Conservation (phyloP, 108 stramenopile species). For the Cyclotella choctawhatcheeana region DNA sequence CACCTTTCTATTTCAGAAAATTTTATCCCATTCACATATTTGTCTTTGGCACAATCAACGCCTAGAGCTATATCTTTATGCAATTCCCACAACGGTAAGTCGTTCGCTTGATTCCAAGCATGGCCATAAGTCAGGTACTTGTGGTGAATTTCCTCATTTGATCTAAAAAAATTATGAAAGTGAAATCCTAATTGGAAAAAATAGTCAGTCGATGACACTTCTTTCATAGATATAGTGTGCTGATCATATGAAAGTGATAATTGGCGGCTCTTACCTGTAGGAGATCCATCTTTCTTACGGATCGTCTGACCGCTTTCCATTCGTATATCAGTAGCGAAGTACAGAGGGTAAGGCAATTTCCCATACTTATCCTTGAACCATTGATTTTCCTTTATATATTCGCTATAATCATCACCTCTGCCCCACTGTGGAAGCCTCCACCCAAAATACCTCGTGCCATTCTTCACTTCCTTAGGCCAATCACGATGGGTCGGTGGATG, state of each 20-base stretch:
- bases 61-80: conserved; percentile 27
- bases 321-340: conserved; percentile 28
- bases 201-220: too few species aligned
- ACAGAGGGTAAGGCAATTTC: conserved; percentile 35
- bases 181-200: too few species aligned
- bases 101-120: conserved; percentile 30
- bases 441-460: conserved; percentile 22
- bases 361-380: not conserved
- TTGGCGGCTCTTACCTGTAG: too few species aligned
- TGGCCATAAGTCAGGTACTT: conserved; percentile 65
- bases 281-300: conserved; percentile 22
- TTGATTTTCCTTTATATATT: conserved; percentile 11
- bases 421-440: conserved; percentile 23
- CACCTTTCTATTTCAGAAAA: conserved; percentile 12
- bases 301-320: conserved; percentile 6
- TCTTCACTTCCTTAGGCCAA: conserved; percentile 1
- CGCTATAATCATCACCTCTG: not conserved
- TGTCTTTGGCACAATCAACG: conserved; percentile 41
- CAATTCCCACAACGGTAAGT: conserved; percentile 30
- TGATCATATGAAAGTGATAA: too few species aligned
- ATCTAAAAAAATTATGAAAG: conserved; percentile 62
- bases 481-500: conserved; percentile 39
- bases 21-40: conserved; percentile 1
- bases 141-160: conserved; percentile 34
- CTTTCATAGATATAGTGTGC: too few species aligned